These are phyloP conservation scores for Stagonosporopsis vannaccii DNA, from an alignment of 2,329 filamentous ascomycete genomes.

Conservation along the genomic window DNA sequence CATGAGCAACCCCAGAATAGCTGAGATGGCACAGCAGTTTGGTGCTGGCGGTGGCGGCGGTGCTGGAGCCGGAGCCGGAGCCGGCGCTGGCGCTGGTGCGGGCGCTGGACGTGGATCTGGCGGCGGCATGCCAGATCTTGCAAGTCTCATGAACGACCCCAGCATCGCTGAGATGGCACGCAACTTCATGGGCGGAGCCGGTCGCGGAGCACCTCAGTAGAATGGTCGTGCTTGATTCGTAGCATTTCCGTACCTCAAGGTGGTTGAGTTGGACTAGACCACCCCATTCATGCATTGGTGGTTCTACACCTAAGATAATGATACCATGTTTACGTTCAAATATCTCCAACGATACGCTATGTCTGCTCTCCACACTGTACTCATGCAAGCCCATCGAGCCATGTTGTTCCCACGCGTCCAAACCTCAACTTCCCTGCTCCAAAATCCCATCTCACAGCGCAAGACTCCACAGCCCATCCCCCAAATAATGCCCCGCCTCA, in stretches of 20 bases:
- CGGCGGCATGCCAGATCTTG: conserved; percentile 89
- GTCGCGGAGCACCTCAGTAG: conserved; percentile 35
- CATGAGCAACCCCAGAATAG: conserved; percentile 90
- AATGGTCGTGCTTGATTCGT: background rate
- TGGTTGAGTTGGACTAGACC: background rate
- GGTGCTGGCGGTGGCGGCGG: conserved; percentile 61
- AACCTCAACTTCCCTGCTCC: background rate
- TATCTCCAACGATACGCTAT: background rate
- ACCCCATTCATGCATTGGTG: conserved; percentile 7
- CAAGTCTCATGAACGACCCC: conserved; percentile 88
- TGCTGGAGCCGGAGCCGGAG: conserved; percentile 72
- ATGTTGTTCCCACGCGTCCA: background rate
- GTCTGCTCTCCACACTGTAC: background rate
- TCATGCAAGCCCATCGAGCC: background rate
- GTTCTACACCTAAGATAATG: conserved; percentile 24
- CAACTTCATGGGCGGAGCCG: conserved; percentile 69
- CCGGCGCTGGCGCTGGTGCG: conserved; percentile 56
- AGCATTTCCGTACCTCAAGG: background rate
- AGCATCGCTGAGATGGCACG: conserved; percentile 84
- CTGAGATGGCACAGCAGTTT: conserved; percentile 86
- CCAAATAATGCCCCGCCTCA: conserved; percentile 91
- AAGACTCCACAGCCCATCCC: conserved; percentile 91
- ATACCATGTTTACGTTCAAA: conserved; percentile 34
- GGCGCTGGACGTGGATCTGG: conserved; percentile 52
- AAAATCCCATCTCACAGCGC: conserved; percentile 45